Evolutionary conservation across 164 flowering plant species (phyloP).

Genomic region (Kalanchoe fedtschenkoi): DNA sequence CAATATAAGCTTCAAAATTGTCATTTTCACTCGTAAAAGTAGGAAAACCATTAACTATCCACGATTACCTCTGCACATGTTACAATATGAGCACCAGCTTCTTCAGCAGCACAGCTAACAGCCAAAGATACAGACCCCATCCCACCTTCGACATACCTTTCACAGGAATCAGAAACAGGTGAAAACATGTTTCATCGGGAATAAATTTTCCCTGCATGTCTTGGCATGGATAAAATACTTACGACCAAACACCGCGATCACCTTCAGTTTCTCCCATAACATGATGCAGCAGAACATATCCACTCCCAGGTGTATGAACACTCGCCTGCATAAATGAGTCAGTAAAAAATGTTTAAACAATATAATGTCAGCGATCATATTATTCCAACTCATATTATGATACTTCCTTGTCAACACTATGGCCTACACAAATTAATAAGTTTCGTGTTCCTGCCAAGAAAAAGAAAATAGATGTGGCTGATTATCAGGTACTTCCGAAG

Average conservation of each 20-base stretch:
- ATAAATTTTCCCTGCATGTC: background rate
- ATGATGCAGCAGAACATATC: constrained; percentile 94
- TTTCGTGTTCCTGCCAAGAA: background rate
- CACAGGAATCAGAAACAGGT: constrained; percentile 6
- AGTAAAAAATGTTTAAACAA: background rate
- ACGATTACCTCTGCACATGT: constrained; percentile 64
- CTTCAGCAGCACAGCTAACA: constrained; percentile 63
- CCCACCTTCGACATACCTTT: constrained; percentile 93
- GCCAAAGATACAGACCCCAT: constrained; percentile 88
- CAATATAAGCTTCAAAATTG: background rate
- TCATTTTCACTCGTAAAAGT: background rate
- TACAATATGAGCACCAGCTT: constrained; percentile 75
- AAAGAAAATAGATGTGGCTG: background rate
- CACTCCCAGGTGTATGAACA: constrained; percentile 84
- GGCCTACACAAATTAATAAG: background rate
- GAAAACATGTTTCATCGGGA: constrained; percentile 1
- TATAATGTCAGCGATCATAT: background rate
- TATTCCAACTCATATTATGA: background rate
- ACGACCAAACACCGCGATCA: constrained; percentile 93
- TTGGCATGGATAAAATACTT: constrained; percentile 27
- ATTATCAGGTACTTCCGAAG: background rate
- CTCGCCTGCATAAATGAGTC: constrained; percentile 35
- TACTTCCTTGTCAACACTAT: background rate
- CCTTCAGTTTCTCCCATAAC: constrained; percentile 99
- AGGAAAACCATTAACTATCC: background rate